These are phyloP conservation scores for Tricholoma matsutake DNA, from an alignment of 768 basidiomycete genomes.

Conservation along the genomic window DNA sequence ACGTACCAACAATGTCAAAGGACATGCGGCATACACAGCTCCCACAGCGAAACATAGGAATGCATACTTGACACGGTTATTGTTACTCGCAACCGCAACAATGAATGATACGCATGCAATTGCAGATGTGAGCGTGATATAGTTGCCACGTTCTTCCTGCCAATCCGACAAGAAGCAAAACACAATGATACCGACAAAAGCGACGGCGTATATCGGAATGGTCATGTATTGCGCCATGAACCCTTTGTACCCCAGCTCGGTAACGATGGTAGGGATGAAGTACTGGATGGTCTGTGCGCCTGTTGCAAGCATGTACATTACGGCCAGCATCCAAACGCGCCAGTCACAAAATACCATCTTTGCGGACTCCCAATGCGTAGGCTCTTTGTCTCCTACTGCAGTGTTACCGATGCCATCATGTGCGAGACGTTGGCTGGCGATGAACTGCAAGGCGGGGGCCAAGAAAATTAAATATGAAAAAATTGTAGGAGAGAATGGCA, in stretches of 20 bases:
- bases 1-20: not conserved
- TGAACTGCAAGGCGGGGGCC: no score
- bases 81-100: not conserved
- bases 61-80: not conserved
- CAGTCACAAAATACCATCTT: not conserved
- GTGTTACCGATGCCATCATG: no score
- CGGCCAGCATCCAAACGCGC: not conserved
- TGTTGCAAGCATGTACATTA: conserved; percentile 4
- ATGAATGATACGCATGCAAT: not conserved
- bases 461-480: no score
- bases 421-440: no score
- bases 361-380: not conserved
- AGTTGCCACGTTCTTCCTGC: not conserved
- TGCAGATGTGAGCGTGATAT: not conserved
- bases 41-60: conserved; percentile 2
- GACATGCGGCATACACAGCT: not conserved
- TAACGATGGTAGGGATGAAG: conserved; percentile 2
- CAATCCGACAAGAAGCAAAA: conserved; percentile 1
- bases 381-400: not conserved
- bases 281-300: conserved; percentile 2
- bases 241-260: not conserved
- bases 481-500: no score
- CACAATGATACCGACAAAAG: not conserved
- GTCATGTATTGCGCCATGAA: conserved; percentile 1
- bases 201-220: not conserved